These are phyloP conservation scores for Candida anglica DNA, from an alignment of 805 yeast species.

Conservation along the genomic window DNA sequence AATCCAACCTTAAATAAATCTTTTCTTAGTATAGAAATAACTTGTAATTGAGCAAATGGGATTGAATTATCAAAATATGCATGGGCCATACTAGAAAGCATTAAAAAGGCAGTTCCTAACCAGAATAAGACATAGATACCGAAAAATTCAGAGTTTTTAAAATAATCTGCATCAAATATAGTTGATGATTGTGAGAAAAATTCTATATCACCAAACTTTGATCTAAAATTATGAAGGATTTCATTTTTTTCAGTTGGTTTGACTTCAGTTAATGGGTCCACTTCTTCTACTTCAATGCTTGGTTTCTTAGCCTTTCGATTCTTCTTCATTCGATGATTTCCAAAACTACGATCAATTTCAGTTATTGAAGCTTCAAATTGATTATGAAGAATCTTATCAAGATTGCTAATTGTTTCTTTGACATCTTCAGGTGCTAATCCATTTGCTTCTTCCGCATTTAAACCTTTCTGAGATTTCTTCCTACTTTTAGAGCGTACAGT, in stretches of 20 bases:
- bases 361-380: neutral
- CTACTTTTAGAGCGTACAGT: too few relatives aligned
- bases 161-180: constrained; percentile 50
- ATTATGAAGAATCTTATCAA: too few relatives aligned
- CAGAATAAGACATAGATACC: constrained; percentile 83
- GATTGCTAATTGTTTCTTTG: too few relatives aligned
- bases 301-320: constrained; percentile 1
- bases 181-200: constrained; percentile 37
- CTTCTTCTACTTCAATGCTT: constrained; percentile 23
- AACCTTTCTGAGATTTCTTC: too few relatives aligned
- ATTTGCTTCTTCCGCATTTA: too few relatives aligned
- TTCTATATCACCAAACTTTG: constrained; percentile 53
- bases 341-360: constrained; percentile 1
- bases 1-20: constrained; percentile 67
- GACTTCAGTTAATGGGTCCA: too few relatives aligned
- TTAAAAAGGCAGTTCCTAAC: constrained; percentile 58
- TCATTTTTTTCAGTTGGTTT: too few relatives aligned
- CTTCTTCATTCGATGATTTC: constrained; percentile 1
- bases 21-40: constrained; percentile 52
- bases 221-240: too few relatives aligned
- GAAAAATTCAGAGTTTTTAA: constrained; percentile 50
- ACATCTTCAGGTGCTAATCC: too few relatives aligned
- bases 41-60: constrained; percentile 44
- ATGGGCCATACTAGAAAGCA: constrained; percentile 50
- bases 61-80: constrained; percentile 46